phyloP scores from a whole-genome alignment of 164 flowering plant genomes.

The Kalanchoe fedtschenkoi region DNA sequence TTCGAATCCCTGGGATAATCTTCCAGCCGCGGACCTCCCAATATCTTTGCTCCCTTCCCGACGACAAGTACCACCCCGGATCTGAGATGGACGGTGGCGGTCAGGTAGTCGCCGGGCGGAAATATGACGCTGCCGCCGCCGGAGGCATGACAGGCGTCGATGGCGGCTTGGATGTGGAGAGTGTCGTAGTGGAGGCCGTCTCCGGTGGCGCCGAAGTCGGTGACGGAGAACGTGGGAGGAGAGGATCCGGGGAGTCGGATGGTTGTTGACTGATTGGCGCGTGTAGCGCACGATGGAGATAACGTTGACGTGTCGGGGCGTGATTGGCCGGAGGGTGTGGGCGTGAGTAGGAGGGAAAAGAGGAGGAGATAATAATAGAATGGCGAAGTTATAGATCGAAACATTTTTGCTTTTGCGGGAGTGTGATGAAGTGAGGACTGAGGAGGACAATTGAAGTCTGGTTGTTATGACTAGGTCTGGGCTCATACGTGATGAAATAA shows the following conservation, averaged over 20 bases:
- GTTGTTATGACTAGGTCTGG: no score
- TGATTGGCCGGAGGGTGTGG: constrained; percentile 25
- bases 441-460: no score
- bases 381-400: background rate
- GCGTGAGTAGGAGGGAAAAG: constrained; percentile 10
- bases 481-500: no score
- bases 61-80: constrained; percentile 54
- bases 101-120: constrained; percentile 61
- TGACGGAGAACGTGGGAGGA: constrained; percentile 37
- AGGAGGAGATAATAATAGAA: background rate
- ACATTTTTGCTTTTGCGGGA: no score
- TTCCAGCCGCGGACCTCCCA: constrained; percentile 46
- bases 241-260: constrained; percentile 10
- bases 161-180: constrained; percentile 59
- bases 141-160: constrained; percentile 47
- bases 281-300: background rate
- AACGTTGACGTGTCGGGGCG: constrained; percentile 20
- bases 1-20: constrained; percentile 51
- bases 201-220: constrained; percentile 78
- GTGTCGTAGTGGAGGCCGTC: constrained; percentile 74
- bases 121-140: constrained; percentile 47
- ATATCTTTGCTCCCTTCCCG: constrained; percentile 37
- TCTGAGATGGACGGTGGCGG: constrained; percentile 56
- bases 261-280: background rate
- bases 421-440: no score